Percentiles rank a stretch among this genome's conserved stretches.
Evolutionary conservation across 1,284 basidiomycete genomes (phyloP).

Genomic region (Rhodotorula sp.): DNA sequence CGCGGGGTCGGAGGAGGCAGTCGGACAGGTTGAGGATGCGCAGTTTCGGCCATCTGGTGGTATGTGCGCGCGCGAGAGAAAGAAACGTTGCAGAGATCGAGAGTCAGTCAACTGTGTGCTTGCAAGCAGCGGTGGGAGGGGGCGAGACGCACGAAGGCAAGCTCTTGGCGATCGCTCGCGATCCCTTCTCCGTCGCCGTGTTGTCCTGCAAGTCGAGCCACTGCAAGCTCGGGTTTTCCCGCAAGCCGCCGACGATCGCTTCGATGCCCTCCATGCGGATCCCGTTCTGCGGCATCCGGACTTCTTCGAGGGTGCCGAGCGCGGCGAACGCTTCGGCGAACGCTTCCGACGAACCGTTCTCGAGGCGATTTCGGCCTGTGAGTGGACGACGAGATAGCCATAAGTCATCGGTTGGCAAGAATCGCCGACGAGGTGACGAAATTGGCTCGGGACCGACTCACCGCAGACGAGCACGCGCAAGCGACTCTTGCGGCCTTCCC

Average conservation of each 20-base stretch:
- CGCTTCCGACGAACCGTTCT: conserved; percentile 78
- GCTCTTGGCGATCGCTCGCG: conserved; percentile 70
- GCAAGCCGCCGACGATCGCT: conserved; percentile 73
- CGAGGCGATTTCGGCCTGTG: conserved; percentile 73
- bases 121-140: not conserved
- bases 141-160: conserved; percentile 53
- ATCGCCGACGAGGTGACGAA: not conserved
- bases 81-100: not conserved
- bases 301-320: conserved; percentile 75
- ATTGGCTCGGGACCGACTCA: not conserved
- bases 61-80: not conserved
- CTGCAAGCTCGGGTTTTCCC: conserved; percentile 66
- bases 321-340: conserved; percentile 89
- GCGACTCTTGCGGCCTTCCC: conserved; percentile 63
- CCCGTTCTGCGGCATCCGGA: conserved; percentile 94
- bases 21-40: conserved; percentile 84
- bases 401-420: not conserved
- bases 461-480: conserved; percentile 86
- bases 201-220: conserved; percentile 94
- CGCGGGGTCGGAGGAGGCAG: conserved; percentile 72
- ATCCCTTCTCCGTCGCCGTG: conserved; percentile 76
- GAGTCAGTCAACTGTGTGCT: too few relatives aligned
- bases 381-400: too few relatives aligned
- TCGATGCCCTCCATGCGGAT: conserved; percentile 91
- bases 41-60: conserved; percentile 64